These are phyloP conservation scores for Lachancea thermotolerans DNA, from an alignment of 805 yeast genomes.

Conservation along the genomic window DNA sequence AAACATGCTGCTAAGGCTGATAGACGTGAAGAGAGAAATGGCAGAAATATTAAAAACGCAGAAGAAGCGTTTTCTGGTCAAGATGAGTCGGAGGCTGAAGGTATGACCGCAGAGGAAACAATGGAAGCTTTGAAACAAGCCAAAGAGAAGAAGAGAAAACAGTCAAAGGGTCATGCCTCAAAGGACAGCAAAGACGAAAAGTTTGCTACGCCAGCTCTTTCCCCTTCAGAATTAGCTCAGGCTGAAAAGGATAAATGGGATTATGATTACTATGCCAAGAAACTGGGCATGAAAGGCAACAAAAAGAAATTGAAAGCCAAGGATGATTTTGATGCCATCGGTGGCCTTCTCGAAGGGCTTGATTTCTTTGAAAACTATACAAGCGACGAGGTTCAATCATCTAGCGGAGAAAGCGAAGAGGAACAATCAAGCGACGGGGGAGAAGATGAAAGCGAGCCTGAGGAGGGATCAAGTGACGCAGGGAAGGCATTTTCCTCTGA, in stretches of 20 bases:
- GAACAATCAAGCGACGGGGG: slow-evolving; percentile 26
- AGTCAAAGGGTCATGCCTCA: background rate
- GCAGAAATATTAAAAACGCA: background rate
- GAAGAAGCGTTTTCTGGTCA: slow-evolving; percentile 11
- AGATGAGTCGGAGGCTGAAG: slow-evolving; percentile 20
- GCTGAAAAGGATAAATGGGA: slow-evolving; percentile 66
- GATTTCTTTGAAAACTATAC: slow-evolving; percentile 35
- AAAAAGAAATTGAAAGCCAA: slow-evolving; percentile 39
- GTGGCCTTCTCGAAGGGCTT: slow-evolving; percentile 72
- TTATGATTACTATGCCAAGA: slow-evolving; percentile 74
- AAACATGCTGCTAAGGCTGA: background rate
- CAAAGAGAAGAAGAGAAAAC: slow-evolving; percentile 18
- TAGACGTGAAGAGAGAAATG: background rate
- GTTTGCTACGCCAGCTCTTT: slow-evolving; percentile 11
- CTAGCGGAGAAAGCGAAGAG: slow-evolving; percentile 16
- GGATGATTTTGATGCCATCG: slow-evolving; percentile 70
- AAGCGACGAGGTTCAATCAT: slow-evolving; percentile 25
- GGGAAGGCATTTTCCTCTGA: slow-evolving; percentile 35
- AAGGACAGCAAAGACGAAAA: background rate
- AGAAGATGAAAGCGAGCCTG: slow-evolving; percentile 20
- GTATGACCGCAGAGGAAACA: slow-evolving; percentile 32
- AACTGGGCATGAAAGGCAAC: slow-evolving; percentile 61
- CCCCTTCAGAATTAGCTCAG: slow-evolving; percentile 43
- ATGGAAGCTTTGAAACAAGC: slow-evolving; percentile 30
- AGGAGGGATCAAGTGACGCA: slow-evolving; percentile 24